These are phyloP conservation scores for Gamsiella multidivaricata DNA, from an alignment of 192 early-diverging fungal genomes.

Conservation along the genomic window DNA sequence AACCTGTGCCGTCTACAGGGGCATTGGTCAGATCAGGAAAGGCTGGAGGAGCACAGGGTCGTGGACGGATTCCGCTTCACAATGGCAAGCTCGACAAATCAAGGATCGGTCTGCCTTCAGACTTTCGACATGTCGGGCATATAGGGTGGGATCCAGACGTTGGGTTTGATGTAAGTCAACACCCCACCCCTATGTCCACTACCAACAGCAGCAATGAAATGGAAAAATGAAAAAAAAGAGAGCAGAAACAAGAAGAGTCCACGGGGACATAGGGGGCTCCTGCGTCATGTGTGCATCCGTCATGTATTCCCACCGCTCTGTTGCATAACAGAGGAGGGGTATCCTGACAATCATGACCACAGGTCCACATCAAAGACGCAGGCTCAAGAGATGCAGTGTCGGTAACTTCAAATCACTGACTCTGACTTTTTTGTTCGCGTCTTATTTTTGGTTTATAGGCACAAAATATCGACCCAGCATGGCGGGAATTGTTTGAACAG, in stretches of 20 bases:
- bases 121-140: slow-evolving; percentile 69
- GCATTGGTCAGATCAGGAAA: slow-evolving; percentile 42
- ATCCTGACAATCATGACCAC: too few relatives aligned
- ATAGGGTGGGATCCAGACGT: slow-evolving; percentile 70
- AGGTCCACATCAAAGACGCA: too few relatives aligned
- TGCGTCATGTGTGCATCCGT: too few relatives aligned
- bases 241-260: neutral
- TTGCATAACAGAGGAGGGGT: too few relatives aligned
- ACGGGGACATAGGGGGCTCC: neutral
- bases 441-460: slow-evolving; percentile 38
- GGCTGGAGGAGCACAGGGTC: slow-evolving; percentile 29
- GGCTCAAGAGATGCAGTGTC: too few relatives aligned
- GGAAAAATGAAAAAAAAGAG: neutral
- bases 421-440: neutral
- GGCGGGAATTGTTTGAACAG: slow-evolving; percentile 74
- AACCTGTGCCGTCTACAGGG: slow-evolving; percentile 45
- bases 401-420: too few relatives aligned
- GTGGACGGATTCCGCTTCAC: slow-evolving; percentile 52
- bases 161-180: slow-evolving; percentile 61
- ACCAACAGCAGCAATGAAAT: too few relatives aligned
- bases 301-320: too few relatives aligned
- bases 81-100: slow-evolving; percentile 69
- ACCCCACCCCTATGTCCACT: neutral
- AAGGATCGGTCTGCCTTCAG: slow-evolving; percentile 65
- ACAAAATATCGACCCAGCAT: slow-evolving; percentile 77